A percentile compares a stretch with the other conserved stretches of the same genome.
phyloP scores from a whole-genome alignment of 805 yeast species.

The Cyberlindnera xishuangbannaensis region DNA sequence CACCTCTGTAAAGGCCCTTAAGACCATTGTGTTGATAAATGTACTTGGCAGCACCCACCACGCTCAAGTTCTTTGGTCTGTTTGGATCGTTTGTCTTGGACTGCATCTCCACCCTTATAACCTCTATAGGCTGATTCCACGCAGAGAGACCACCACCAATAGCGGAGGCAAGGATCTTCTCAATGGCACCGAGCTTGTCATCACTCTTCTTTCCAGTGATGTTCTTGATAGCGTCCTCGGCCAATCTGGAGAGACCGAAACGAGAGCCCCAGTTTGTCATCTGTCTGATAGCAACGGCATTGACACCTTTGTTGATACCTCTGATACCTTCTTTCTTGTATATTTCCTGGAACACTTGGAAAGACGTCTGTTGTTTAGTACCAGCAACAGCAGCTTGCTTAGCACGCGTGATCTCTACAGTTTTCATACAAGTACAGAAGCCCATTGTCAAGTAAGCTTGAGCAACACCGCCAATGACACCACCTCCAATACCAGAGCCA shows the following conservation, averaged over 20 bases:
- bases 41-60: conserved; percentile 69
- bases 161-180: conserved; percentile 79
- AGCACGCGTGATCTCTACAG: conserved; percentile 91
- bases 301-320: conserved; percentile 96
- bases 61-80: conserved; percentile 88
- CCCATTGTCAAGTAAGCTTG: conserved; percentile 98
- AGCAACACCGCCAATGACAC: conserved; percentile 92
- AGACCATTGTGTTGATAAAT: conserved; percentile 79
- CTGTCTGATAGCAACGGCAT: conserved; percentile 98
- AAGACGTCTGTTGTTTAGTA: conserved; percentile 64
- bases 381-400: conserved; percentile 70
- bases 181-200: conserved; percentile 62
- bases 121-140: conserved; percentile 99
- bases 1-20: conserved; percentile 92
- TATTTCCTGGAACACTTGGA: conserved; percentile 82
- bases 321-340: conserved; percentile 81
- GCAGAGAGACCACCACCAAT: conserved; percentile 97
- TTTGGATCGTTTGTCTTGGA: conserved; percentile 90
- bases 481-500: conserved; percentile 89
- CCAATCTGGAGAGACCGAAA: conserved; percentile 86
- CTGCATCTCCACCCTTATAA: conserved; percentile 97
- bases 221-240: conserved; percentile 76
- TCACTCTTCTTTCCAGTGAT: conserved; percentile 54
- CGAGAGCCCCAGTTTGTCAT: conserved; percentile 99
- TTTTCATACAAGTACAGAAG: conserved; percentile 98